Evolutionary conservation across 2,329 filamentous ascomycete species (phyloP).

Genomic region (Macrophomina pseudophaseolina): DNA sequence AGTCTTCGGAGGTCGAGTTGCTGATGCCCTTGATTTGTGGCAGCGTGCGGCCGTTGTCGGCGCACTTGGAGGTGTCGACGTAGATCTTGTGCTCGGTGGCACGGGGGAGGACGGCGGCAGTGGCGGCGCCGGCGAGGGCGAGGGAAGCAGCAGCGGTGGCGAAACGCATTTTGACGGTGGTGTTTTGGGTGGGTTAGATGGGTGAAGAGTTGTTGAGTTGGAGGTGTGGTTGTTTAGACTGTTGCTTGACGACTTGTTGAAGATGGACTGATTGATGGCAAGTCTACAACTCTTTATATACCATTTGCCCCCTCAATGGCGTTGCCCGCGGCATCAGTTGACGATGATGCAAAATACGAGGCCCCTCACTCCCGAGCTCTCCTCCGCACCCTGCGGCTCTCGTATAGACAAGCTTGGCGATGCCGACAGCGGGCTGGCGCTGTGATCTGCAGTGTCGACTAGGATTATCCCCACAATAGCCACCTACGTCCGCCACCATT

Average conservation of each 20-base stretch:
- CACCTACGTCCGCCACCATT: slow-evolving; percentile 7
- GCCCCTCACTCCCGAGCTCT: slow-evolving; percentile 13
- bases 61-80: slow-evolving; percentile 18
- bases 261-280: not conserved
- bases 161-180: slow-evolving; percentile 13
- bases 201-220: not conserved
- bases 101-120: slow-evolving; percentile 10
- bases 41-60: slow-evolving; percentile 14
- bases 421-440: slow-evolving; percentile 6
- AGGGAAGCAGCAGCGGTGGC: slow-evolving; percentile 12
- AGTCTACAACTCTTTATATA: not conserved
- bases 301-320: not conserved
- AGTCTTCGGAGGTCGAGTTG: slow-evolving; percentile 14
- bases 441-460: not conserved
- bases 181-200: not conserved
- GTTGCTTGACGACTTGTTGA: not conserved
- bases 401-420: slow-evolving; percentile 12
- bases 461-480: slow-evolving; percentile 21
- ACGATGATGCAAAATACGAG: slow-evolving; percentile 19
- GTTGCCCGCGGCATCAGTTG: not conserved
- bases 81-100: slow-evolving; percentile 22
- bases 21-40: slow-evolving; percentile 18
- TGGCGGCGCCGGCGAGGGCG: slow-evolving; percentile 1
- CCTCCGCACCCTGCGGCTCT: slow-evolving; percentile 20
- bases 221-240: not conserved